These are phyloP conservation scores for Fusarium brevicatenulatum DNA, from an alignment of 2,329 filamentous ascomycete species.

Conservation along the genomic window DNA sequence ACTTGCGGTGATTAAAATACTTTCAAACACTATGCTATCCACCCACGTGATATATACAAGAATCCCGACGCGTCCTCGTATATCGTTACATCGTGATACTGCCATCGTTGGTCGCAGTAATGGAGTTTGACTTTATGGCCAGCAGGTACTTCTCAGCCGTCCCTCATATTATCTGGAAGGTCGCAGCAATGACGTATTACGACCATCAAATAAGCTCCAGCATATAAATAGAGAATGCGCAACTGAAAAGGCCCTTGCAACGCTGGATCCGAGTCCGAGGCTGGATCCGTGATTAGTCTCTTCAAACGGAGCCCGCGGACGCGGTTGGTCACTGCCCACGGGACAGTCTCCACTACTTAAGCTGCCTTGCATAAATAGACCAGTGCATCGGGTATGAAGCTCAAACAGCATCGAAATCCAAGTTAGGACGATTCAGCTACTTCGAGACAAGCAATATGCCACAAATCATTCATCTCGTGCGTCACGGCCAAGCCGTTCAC, in stretches of 20 bases:
- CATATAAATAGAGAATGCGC: fast-evolving
- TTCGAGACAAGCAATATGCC: not conserved
- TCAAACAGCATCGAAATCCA: fast-evolving
- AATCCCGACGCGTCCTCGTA: too few relatives aligned
- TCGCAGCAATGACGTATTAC: too few relatives aligned
- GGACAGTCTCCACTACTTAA: not conserved
- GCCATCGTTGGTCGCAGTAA: too few relatives aligned
- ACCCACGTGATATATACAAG: too few relatives aligned
- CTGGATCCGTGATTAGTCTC: not conserved
- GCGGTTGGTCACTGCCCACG: not conserved
- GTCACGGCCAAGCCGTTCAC: not conserved
- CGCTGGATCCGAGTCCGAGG: not conserved
- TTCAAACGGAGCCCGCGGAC: not conserved
- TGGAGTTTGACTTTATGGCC: too few relatives aligned
- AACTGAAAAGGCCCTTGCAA: not conserved
- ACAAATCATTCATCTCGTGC: not conserved
- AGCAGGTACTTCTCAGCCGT: too few relatives aligned
- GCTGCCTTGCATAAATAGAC: not conserved
- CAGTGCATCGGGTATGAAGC: fast-evolving
- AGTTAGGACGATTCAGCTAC: fast-evolving
- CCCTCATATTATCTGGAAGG: too few relatives aligned
- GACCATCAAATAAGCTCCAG: too few relatives aligned
- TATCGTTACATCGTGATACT: too few relatives aligned
- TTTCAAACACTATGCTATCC: too few relatives aligned
- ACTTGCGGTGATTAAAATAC: fast-evolving